Percentiles rank a stretch among this genome's conserved stretches.
Evolutionary conservation across 495 filamentous ascomycete species (phyloP).

Genomic region (Tuber magnatum): DNA sequence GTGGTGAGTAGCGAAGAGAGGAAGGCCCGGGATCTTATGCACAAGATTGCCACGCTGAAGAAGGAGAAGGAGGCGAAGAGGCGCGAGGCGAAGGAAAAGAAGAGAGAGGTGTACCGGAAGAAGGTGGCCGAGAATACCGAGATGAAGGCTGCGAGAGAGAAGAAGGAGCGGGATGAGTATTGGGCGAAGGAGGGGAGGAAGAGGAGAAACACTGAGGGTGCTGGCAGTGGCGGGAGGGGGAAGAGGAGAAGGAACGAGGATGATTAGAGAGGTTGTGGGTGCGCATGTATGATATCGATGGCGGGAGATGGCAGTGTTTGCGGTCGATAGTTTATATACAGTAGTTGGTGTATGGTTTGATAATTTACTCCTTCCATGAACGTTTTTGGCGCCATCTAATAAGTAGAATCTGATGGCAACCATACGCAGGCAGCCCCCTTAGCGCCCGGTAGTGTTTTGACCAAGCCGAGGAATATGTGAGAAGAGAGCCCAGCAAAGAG

Average conservation of each 20-base stretch:
- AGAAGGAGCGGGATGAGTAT: constrained; percentile 83
- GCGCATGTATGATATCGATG: neutral
- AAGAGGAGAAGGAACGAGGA: constrained; percentile 33
- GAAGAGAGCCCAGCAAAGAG: too few relatives aligned
- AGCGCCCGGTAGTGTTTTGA: too few relatives aligned
- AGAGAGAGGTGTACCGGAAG: constrained; percentile 65
- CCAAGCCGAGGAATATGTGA: too few relatives aligned
- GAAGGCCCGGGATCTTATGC: constrained; percentile 79
- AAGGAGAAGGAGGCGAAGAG: constrained; percentile 85
- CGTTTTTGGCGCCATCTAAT: neutral
- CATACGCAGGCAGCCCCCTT: too few relatives aligned
- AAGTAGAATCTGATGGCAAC: neutral
- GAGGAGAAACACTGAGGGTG: constrained; percentile 60
- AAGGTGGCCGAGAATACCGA: constrained; percentile 73
- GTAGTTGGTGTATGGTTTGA: neutral
- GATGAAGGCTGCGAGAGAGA: constrained; percentile 75
- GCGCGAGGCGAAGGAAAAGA: constrained; percentile 73
- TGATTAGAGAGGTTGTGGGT: constrained; percentile 1
- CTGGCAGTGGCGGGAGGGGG: constrained; percentile 61
- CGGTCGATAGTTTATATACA: neutral
- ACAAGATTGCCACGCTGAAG: constrained; percentile 82
- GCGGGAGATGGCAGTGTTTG: neutral
- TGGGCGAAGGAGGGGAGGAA: constrained; percentile 95
- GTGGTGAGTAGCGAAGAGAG: constrained; percentile 73
- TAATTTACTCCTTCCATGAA: neutral